Base-by-base conservation (phyloP, 2,329 filamentous ascomycete genomes). In the Teratosphaeria zuluensis region DNA sequence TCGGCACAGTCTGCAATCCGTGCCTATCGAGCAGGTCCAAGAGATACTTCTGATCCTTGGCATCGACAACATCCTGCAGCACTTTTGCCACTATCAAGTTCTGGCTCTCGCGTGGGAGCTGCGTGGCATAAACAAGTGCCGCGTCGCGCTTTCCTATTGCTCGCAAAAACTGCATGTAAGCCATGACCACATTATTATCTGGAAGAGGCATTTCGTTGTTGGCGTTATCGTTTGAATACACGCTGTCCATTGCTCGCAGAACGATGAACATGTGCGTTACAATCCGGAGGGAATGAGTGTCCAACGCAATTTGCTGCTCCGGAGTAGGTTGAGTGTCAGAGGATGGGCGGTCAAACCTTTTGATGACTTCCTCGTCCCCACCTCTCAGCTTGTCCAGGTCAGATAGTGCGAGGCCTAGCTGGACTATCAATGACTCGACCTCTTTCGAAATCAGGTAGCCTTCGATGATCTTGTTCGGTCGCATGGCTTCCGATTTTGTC, bases 61-160 rank as follows among this genome's bases (percentile, higher is more conserved):
- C 74, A 51, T 88, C 83, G 31, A 81, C 80, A 57, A 96, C 81
- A 53, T 89, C 83, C 55, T 91, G 86, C 58, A 96, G 76, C 58
- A 95, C 88, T 56, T 84, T 82, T 59, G 87, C 89, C 54, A 99
- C 80, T 16, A 87, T 86, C 57, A 85, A 81, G 65, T 90, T 85
- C 61, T 82, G 81, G 62, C 87, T 81, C 12, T 83, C 77, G 6
- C 79, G 76, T 9, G 83, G 80, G 12, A 99, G 78, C 66, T 90
- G 86, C 8, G 90, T 90, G 62, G 89, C 92, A 72, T 99, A 99
- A 0, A 95, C 77, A 0, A 94, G 92, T 58, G 96, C 88, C 51
- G 94, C 76, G 62, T 92, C 86, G 60, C 88, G 84, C 57, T 94
- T 83, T 35, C 85, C 84, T 16, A 84, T 83, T 53, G 87, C 80